Percentiles rank a stretch among this genome's conserved stretches.
Conservation (phyloP, 345 rosid genomes). For the Clarkia xantiana region DNA sequence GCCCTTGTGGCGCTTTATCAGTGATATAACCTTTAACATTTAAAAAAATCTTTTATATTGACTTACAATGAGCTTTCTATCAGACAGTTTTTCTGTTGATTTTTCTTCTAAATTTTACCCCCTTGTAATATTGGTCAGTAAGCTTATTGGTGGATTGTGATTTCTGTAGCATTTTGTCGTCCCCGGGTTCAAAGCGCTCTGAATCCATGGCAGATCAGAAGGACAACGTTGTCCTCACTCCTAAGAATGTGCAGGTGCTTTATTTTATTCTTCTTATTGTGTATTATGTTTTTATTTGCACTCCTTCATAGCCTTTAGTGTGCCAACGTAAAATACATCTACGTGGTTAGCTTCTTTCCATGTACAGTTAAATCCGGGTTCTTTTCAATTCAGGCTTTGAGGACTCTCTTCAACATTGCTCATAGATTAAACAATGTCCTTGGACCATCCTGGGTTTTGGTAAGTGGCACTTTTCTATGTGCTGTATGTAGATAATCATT, state of each 20-base stretch:
- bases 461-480: constrained; percentile 20
- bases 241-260: constrained; percentile 93
- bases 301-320: not conserved
- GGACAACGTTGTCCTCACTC: constrained; percentile 68
- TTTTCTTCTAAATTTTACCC: not conserved
- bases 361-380: constrained; percentile 12
- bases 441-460: constrained; percentile 99
- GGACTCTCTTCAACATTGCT: constrained; percentile 94
- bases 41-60: not conserved
- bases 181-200: constrained; percentile 74
- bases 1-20: no score
- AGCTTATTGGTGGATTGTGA: constrained; percentile 12
- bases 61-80: not conserved
- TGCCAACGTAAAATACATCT: not conserved
- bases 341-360: no score
- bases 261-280: constrained; percentile 4
- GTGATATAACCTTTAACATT: no score
- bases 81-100: not conserved
- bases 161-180: constrained; percentile 44
- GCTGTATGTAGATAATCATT: not conserved
- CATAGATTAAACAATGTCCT: constrained; percentile 87
- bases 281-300: constrained; percentile 2
- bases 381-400: constrained; percentile 53
- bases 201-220: constrained; percentile 56
- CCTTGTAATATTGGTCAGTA: not conserved